A percentile compares a stretch with the other conserved stretches of the same genome.
phyloP scores from a whole-genome alignment of 2,329 filamentous ascomycete genomes.

The Xylariaceae sp. region DNA sequence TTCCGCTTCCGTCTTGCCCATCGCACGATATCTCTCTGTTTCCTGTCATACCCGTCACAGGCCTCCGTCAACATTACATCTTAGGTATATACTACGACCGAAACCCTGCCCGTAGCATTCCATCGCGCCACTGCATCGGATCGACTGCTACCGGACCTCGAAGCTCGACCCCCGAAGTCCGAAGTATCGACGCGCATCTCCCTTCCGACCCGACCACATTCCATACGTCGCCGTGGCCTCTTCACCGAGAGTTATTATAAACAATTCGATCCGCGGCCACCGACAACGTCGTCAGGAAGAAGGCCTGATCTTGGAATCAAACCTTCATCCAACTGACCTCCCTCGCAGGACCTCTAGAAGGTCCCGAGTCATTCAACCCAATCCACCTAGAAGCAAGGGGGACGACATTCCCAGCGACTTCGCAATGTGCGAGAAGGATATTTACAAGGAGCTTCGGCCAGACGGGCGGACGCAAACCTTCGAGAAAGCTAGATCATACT shows the following conservation, averaged over 20 bases:
- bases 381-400: constrained; percentile 23
- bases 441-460: constrained; percentile 44
- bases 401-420: constrained; percentile 21
- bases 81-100: not conserved
- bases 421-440: constrained; percentile 49
- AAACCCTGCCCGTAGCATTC: not conserved
- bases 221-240: constrained; percentile 22
- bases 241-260: constrained; percentile 23
- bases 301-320: constrained; percentile 9
- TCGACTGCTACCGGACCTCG: constrained; percentile 20
- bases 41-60: constrained; percentile 5
- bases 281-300: constrained; percentile 14
- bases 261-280: constrained; percentile 23
- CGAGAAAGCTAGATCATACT: constrained; percentile 33
- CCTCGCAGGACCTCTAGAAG: constrained; percentile 12
- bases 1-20: constrained; percentile 7
- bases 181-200: constrained; percentile 10
- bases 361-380: constrained; percentile 22
- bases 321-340: constrained; percentile 8
- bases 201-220: constrained; percentile 20
- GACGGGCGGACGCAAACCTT: constrained; percentile 35
- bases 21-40: constrained; percentile 3
- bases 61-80: not conserved
- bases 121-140: not conserved
- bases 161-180: constrained; percentile 16